phyloP scores from a whole-genome alignment of 306 rosid species.

The Castanea crenata region DNA sequence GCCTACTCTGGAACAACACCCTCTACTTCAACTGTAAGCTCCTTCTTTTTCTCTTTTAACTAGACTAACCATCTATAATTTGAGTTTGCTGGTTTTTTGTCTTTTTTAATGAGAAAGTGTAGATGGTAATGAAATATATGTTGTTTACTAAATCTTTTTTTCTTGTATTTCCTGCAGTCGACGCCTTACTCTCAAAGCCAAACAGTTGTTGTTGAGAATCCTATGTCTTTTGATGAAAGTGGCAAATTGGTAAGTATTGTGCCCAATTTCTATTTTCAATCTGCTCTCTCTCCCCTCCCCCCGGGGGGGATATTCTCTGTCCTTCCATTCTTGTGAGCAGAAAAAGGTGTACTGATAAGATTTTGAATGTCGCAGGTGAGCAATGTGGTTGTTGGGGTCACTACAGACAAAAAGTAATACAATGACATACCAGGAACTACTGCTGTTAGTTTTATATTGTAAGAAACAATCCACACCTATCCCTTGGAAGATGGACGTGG shows the following conservation, averaged over 20 bases:
- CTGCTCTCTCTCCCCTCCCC: not conserved
- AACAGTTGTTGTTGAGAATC: conserved; percentile 96
- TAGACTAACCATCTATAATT: not conserved
- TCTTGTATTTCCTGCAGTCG: conserved; percentile 40
- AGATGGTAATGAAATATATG: conserved; percentile 8
- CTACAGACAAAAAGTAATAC: conserved; percentile 71
- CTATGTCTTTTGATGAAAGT: conserved; percentile 89
- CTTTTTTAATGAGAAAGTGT: not conserved
- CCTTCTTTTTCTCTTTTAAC: not conserved
- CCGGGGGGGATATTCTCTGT: not conserved
- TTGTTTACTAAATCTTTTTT: conserved; percentile 1
- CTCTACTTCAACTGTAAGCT: conserved; percentile 78
- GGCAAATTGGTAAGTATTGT: conserved; percentile 77
- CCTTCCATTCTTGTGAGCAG: conserved; percentile 1
- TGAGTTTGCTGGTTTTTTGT: not conserved
- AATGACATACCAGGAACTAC: not conserved
- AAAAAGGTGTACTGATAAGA: conserved; percentile 3
- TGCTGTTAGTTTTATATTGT: conserved; percentile 1
- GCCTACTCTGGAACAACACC: conserved; percentile 56
- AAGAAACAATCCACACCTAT: conserved; percentile 1
- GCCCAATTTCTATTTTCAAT: conserved; percentile 8
- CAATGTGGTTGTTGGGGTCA: conserved; percentile 95
- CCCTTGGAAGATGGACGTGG: conserved; percentile 6
- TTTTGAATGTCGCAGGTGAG: conserved; percentile 69
- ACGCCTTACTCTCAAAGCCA: conserved; percentile 71